Evolutionary conservation across 345 rosid species (phyloP).

Genomic region (Ricinus communis): DNA sequence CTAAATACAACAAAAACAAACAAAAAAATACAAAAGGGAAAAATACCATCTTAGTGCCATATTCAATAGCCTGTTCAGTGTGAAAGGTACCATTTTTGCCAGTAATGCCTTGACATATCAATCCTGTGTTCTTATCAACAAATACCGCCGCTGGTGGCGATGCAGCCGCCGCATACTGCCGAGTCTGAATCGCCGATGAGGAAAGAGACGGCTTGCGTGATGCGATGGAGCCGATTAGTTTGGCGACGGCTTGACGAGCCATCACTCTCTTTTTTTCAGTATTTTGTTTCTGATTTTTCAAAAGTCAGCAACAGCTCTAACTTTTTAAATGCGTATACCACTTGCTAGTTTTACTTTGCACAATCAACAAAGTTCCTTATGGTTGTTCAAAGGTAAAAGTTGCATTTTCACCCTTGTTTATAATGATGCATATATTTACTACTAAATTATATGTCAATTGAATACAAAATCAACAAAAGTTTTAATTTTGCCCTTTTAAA

Average conservation of each 20-base stretch:
- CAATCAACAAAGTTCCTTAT: no score
- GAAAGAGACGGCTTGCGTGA: slow-evolving; percentile 19
- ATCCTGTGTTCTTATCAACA: slow-evolving; percentile 85
- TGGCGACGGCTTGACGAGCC: slow-evolving; percentile 45
- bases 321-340: no score
- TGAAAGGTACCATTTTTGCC: slow-evolving; percentile 94
- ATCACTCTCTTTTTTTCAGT: slow-evolving; percentile 10
- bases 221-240: slow-evolving; percentile 36
- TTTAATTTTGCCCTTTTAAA: no score
- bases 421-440: no score
- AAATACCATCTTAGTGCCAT: slow-evolving; percentile 91
- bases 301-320: no score
- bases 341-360: no score
- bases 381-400: no score
- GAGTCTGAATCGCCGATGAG: neutral
- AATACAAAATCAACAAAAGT: no score
- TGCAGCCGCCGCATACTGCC: slow-evolving; percentile 42
- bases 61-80: slow-evolving; percentile 96
- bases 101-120: slow-evolving; percentile 95
- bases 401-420: no score
- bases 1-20: no score
- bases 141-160: slow-evolving; percentile 78
- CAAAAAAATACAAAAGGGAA: neutral
- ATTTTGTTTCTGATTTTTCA: no score
- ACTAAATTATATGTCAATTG: no score